phyloP scores from a whole-genome alignment of 1,139 yeast genomes.

The Arxiozyma slooffiae region DNA sequence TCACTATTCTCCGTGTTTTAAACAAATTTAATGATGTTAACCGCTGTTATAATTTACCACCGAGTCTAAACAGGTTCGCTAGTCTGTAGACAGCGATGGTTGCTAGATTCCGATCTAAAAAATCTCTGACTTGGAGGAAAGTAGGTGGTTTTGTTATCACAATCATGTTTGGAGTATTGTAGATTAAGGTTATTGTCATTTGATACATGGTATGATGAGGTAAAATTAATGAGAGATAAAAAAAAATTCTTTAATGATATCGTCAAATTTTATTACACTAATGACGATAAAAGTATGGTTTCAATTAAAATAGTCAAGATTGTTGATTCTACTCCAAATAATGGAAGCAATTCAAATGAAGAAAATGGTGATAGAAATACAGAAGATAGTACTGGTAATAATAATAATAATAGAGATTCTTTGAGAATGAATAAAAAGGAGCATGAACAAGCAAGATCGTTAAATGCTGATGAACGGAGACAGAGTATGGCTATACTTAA shows the following conservation, averaged over 20 bases:
- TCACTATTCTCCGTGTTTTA: not conserved
- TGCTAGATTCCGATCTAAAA: not conserved
- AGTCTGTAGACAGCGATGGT: not conserved
- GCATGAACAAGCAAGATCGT: not conserved
- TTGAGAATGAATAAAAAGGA: not conserved
- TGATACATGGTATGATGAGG: slow-evolving; percentile 62
- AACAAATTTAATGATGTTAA: not conserved
- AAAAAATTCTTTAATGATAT: slow-evolving; percentile 31
- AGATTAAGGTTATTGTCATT: slow-evolving; percentile 40
- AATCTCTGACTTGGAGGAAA: slow-evolving; percentile 10
- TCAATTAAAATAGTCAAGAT: slow-evolving; percentile 20
- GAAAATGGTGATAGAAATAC: slow-evolving; percentile 24
- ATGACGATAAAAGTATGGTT: slow-evolving; percentile 24
- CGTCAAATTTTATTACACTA: slow-evolving; percentile 23
- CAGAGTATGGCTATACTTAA: slow-evolving; percentile 36
- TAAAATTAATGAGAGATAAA: slow-evolving; percentile 32
- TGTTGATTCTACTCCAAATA: not conserved
- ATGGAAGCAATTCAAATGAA: slow-evolving; percentile 25
- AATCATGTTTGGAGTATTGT: slow-evolving; percentile 37
- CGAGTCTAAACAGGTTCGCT: slow-evolving; percentile 29
- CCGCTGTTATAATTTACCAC: slow-evolving; percentile 7
- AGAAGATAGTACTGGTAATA: slow-evolving; percentile 21
- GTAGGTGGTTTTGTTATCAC: slow-evolving; percentile 21
- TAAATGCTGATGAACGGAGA: slow-evolving; percentile 18
- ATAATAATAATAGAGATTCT: not conserved